phyloP scores from a whole-genome alignment of 2,329 filamentous ascomycete genomes.

The Fusarium burgessii region DNA sequence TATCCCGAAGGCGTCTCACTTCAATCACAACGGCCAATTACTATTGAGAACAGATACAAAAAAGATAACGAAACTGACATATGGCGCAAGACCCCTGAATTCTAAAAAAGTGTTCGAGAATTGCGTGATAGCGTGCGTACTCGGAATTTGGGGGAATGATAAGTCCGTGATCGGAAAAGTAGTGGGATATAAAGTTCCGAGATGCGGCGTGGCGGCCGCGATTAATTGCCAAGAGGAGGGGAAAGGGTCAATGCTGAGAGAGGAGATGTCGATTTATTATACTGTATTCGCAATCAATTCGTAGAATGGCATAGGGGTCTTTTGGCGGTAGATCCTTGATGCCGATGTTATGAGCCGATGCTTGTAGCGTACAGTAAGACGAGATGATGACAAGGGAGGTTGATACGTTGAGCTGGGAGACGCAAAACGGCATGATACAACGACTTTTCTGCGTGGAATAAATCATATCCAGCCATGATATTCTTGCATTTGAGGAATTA shows the following conservation, averaged over 20 bases:
- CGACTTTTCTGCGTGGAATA: not conserved
- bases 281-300: not conserved
- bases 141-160: not conserved
- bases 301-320: not conserved
- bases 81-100: not conserved
- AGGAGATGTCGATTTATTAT: not conserved
- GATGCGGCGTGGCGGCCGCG: not conserved
- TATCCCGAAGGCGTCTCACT: conserved; percentile 18
- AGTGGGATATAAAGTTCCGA: not conserved
- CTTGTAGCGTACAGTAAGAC: not conserved
- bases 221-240: not conserved
- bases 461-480: not conserved
- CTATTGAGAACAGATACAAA: not conserved
- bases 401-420: not conserved
- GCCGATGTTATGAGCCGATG: not conserved
- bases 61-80: not conserved
- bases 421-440: not conserved
- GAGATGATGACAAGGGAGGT: not conserved
- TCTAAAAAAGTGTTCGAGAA: not conserved
- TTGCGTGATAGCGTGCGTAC: conserved; percentile 1
- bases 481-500: not conserved
- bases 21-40: not conserved
- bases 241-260: not conserved
- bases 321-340: not conserved
- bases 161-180: conserved; percentile 8